phyloP scores from a whole-genome alignment of 306 rosid species.

The Prunus dulcis region DNA sequence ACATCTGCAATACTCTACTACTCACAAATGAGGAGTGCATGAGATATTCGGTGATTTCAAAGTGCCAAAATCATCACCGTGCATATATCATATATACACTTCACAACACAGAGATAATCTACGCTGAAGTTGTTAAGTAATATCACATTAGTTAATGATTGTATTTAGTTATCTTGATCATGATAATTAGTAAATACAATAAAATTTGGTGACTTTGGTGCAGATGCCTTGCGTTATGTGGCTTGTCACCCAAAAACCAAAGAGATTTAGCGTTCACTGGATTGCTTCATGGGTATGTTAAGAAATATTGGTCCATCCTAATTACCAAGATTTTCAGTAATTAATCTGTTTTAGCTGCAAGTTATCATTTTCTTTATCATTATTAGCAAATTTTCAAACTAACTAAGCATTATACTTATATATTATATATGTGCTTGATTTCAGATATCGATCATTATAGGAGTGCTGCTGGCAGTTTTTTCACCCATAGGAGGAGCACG shows the following conservation, averaged over 20 bases:
- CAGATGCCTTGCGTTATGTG: conserved; percentile 66
- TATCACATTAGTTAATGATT: not conserved
- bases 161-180: not conserved
- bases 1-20: no score
- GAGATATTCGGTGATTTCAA: no score
- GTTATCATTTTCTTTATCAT: not conserved
- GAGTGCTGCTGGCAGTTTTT: conserved; percentile 25
- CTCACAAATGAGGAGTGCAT: no score
- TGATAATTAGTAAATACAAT: not conserved
- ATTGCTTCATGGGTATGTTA: conserved; percentile 39
- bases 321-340: not conserved
- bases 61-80: no score
- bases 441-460: conserved; percentile 30
- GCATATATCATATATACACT: no score
- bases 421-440: not conserved
- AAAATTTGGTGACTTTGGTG: not conserved
- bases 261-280: conserved; percentile 45
- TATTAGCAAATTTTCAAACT: not conserved
- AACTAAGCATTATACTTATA: not conserved
- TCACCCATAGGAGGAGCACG: conserved; percentile 67
- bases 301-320: no score
- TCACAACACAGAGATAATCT: no score
- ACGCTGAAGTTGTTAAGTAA: no score
- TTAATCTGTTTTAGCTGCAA: not conserved
- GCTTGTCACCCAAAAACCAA: conserved; percentile 36